A percentile compares a stretch with the other conserved stretches of the same genome.
Evolutionary conservation across 352 stramenopile genomes (phyloP).

Genomic region (Globisporangium apiculatum): DNA sequence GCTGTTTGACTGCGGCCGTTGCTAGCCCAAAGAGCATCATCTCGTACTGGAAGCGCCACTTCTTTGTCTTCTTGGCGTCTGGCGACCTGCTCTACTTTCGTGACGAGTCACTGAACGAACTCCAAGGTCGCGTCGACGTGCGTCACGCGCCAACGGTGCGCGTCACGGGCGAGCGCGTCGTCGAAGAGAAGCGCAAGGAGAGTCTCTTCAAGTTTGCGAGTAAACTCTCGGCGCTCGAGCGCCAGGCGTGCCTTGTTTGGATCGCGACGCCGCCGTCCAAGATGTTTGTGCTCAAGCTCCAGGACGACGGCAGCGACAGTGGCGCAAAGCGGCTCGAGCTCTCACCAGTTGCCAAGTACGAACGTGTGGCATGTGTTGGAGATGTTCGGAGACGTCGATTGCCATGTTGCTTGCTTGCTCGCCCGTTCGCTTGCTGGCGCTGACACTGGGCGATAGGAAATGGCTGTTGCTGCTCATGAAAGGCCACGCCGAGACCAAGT

Average conservation of each 20-base stretch:
- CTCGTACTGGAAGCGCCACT: conserved; percentile 81
- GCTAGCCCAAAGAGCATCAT: conserved; percentile 64
- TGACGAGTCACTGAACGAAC: conserved; percentile 60
- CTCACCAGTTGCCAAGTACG: conserved; percentile 48
- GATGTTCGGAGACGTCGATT: background rate
- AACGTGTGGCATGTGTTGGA: background rate
- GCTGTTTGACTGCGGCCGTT: background rate
- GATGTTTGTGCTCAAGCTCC: conserved; percentile 77
- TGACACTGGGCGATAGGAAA: conserved; percentile 19
- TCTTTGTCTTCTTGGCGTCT: conserved; percentile 67
- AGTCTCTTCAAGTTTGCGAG: conserved; percentile 60
- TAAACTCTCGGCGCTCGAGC: conserved; percentile 49
- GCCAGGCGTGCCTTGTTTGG: conserved; percentile 68
- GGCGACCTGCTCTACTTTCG: conserved; percentile 76
- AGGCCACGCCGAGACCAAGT: conserved; percentile 75
- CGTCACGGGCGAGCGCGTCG: conserved; percentile 64
- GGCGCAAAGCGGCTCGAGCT: conserved; percentile 32
- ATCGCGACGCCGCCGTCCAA: conserved; percentile 79
- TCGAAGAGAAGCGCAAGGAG: conserved; percentile 73
- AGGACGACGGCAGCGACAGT: conserved; percentile 33
- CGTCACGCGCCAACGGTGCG: conserved; percentile 70
- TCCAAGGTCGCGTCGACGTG: conserved; percentile 72
- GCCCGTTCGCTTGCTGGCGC: background rate
- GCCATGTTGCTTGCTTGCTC: background rate
- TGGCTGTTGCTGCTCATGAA: conserved; percentile 67